Base-by-base conservation (phyloP, 352 stramenopile species). In the Globisporangium acanthophoron region DNA sequence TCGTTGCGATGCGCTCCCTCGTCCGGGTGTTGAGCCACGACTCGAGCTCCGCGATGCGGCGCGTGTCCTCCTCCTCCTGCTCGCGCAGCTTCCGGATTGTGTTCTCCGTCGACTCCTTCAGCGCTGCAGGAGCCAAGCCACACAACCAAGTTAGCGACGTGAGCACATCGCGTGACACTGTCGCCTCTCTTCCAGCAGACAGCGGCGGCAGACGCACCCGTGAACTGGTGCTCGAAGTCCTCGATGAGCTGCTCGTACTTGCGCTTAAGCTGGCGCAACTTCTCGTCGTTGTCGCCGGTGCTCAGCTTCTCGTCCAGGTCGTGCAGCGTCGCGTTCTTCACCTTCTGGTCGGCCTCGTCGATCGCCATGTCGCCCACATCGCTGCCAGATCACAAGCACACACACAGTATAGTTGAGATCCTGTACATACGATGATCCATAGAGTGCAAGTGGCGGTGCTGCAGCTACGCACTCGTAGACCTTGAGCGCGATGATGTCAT, bases 161-260 rank as follows among this genome's bases (percentile, higher is more conserved):
- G 8, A 39, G 8, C 33, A 3, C 33, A 39, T 12, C 33, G 3
- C 33, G 24, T 27, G 24, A 27, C 24, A 27, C 24, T 27, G 24
- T 12, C 8, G 8, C 3, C 33, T 39, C 7, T 11, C 31, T 35
- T 3, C 8, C 0, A 39, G 8, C 33, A 39, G 24, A 33, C 15
- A 29, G 31, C 37, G 9, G 20, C 21, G 18, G 1, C 20, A 15
- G 13, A 37, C 47, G 12, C 49, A 74, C 63, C 59, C 20, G 80
- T 88, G 59, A 92, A 87, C 66, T 94, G 67, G 57, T 92, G 85
- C 60, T 94, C 84, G 58, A 94, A 94, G 35, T 94, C 82, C 60
- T 94, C 84, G 6, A 92, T 64, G 52, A 94, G 65, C 64, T 88
- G 80, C 67, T 73, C 59, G 67, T 92, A 94, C 68, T 88, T 89